phyloP scores from a whole-genome alignment of 2,329 filamentous ascomycete genomes.

The Phyllosticta citrichinensis region DNA sequence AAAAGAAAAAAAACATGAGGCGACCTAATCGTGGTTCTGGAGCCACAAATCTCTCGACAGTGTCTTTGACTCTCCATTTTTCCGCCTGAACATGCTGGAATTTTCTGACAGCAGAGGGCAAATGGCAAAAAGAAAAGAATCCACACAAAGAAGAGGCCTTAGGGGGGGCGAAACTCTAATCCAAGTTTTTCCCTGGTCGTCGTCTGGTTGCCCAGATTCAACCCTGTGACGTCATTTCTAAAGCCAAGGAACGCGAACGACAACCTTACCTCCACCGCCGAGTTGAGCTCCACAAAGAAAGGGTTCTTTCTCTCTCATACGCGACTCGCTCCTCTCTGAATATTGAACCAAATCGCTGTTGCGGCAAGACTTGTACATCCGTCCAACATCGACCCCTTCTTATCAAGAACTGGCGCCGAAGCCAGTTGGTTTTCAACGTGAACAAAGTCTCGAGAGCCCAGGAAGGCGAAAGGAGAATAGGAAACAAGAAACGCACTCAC shows the following conservation, averaged over 20 bases:
- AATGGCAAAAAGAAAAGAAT: background rate
- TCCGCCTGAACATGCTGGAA: background rate
- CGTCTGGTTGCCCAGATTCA: background rate
- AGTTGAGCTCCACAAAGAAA: background rate
- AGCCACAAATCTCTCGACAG: background rate
- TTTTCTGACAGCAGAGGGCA: background rate
- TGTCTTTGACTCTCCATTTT: background rate
- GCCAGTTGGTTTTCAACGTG: too few species aligned
- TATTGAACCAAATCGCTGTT: background rate
- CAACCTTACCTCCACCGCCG: background rate
- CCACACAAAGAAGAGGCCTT: background rate
- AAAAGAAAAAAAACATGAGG: too few species aligned
- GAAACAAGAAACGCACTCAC: conserved; percentile 25
- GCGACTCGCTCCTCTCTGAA: background rate
- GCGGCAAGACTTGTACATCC: background rate
- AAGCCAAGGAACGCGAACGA: background rate
- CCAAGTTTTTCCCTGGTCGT: background rate
- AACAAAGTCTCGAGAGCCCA: background rate
- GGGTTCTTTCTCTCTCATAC: too few species aligned
- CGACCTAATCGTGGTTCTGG: background rate
- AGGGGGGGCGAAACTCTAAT: background rate
- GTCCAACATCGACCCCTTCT: too few species aligned
- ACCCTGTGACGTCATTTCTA: background rate
- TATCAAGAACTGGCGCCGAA: too few species aligned
- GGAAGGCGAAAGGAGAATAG: background rate